Evolutionary conservation across 805 yeast genomes (phyloP), one percentile per base, ranked within the genome.

Genomic region (Pichia gijzeniarum): DNA sequence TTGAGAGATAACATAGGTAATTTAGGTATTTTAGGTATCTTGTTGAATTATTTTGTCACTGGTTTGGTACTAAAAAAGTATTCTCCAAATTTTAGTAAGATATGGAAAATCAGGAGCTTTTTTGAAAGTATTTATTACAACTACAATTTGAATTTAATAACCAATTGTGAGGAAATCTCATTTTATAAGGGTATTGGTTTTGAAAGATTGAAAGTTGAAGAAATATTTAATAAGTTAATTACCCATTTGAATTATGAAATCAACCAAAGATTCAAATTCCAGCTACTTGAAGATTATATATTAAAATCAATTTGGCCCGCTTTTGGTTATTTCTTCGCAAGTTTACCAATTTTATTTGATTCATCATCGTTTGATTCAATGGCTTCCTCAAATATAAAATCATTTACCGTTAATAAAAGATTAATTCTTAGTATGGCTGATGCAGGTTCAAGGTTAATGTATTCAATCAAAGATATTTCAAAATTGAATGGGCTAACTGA

Each of bases 221-320:
- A 71, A 35, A 73, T 84, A 16, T 89, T 83, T 60, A 61, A 69
- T 17, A 71, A 70, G 34, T 72, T 90, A 52, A 63, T 71, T 53
- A 40, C 43, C 10, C 69, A 66, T 42, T 48, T 60, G 17, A 48
- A 51, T 3, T 48, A 38, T n/a, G 70, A 66, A 44, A 72, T 73
- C 59, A 62, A 65, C 25, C 87, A 82, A 51, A 76, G 84, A 48
- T 80, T 85, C 45, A 65, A 73, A 10, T 90, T 88, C 62, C 82
- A 80, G 42, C 71, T 86, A 50, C 63, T 85, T 48, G 96, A 90
- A 67, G 95, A 88, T 59, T 87, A 88, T 58, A 78, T 89, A 40
- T 74, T 90, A 62, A 90, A 89, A 65, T 88, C 86, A 59, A 79
- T 91, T 12, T 90, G 97, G 97, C 88, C 96, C 3, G 96, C 95